Base-by-base conservation (phyloP, 768 basidiomycete species). In the Hortiboletus flavorubellus region DNA sequence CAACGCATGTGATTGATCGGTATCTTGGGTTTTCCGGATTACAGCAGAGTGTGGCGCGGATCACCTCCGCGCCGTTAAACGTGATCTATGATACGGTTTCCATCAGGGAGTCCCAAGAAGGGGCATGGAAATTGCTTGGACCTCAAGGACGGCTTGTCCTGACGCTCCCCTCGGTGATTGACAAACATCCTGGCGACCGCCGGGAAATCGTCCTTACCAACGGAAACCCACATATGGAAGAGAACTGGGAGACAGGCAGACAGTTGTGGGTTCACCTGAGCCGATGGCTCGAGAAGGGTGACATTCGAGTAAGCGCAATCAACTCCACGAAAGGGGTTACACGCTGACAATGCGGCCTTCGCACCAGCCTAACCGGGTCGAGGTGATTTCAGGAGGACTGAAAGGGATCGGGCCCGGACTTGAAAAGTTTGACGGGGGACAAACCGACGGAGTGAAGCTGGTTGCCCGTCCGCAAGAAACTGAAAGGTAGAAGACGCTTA, bases 381-480 rank as follows among this genome's bases (percentile, higher is more conserved):
- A 80, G 51, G 61, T 75, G 15, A 51, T 82, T 12, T 64, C 72
- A 0, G 69, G 69, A 12, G 80, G 81, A 8, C 64, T 82, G 23
- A 68, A 63, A 31, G 79, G 74, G 11, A 75, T 82, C 42, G 61
- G 64, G 34, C 65, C 64, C 12, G 82, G 75, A 9, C 61, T 83
- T 46, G 68, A 72, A 62, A 68, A 74, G 43, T 60, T 82, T 61
- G 65, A 73, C 55, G 65, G 68, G 4, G 71, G 73, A 33, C 63
- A 74, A 56, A 73, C 80, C 16, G 78, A 77, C 44, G 77, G 76
- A 4, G 62, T 72, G 26, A 81, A 80, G 62, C 61, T 81, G 37
- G 70, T 80, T 48, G 71, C 66, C 52, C 71, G 61, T 46, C 79
- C 79, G 8, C 73, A 75, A 61, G 78, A 79, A 46, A 78, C 75